Evolutionary conservation across 2,329 filamentous ascomycete genomes (phyloP), one percentile per base, ranked within the genome.

Genomic region (Beauveria australis): DNA sequence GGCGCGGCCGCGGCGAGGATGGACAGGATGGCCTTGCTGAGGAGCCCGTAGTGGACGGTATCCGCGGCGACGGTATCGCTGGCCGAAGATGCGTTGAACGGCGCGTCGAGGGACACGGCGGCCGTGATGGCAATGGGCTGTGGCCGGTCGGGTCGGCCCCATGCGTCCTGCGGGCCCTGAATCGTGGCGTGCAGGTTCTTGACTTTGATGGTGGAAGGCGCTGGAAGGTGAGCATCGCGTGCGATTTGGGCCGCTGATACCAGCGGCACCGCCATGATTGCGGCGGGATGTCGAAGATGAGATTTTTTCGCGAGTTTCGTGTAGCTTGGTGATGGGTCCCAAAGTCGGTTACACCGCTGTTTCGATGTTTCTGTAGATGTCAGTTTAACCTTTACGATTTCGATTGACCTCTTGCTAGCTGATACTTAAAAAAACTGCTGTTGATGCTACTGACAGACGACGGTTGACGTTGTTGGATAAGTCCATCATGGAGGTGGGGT

Each of bases 31-130:
- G 78, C 77, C 73, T 91, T 91, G 74, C 84, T 86, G 16, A 92
- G 77, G 10, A 76, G 79, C 2, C 89, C 89, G 68, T 92, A 92
- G 74, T 92, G 87, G 26, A 91, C 83, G 2, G 89, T 92, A 69
- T 88, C 88, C n/a, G 73, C 72, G 51, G 84, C 81, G 40, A 92
- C 80, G 9, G 75, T 74, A 73, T 92, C 89, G 5, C 72, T 72
- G 1, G 77, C 67, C 0, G 85, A 84, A 1, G 87, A 83, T 0
- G 79, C 76, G 53, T 74, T 75, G 68, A 91, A 91, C 0, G 79
- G 71, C 8, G 74, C 68, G 16, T 73, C 71, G 62, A 91, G 79
- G 3, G 77, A 79, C 3, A 91, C 77, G 22, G 80, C 78, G 40
- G 84, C 80, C 5, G 85, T 86, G 9, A 91, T 67, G 7, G 82